Evolutionary conservation across 148 eudicot species (phyloP).

Genomic region (Euryodendron excelsum): DNA sequence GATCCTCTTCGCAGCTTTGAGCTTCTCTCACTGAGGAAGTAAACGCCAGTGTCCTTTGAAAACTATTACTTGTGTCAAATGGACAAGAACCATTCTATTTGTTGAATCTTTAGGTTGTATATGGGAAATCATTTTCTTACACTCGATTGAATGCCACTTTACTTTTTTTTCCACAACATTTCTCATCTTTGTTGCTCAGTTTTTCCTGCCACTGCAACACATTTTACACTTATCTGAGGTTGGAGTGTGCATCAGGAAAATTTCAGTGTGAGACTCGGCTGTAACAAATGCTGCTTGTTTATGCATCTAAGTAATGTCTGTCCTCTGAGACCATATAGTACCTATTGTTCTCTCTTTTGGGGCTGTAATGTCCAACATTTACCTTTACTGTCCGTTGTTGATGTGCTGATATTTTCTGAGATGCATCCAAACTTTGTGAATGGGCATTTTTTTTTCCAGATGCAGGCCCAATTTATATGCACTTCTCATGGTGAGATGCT

Average conservation of each 20-base stretch:
- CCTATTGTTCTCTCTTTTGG: too few species aligned
- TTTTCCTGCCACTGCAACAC: not conserved
- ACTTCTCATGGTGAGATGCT: too few species aligned
- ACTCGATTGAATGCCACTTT: not conserved
- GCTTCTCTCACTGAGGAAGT: slow-evolving; percentile 76
- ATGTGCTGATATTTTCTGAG: too few species aligned
- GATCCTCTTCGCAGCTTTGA: slow-evolving; percentile 90
- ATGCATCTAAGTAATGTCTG: not conserved
- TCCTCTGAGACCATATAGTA: too few species aligned
- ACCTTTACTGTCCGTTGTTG: too few species aligned
- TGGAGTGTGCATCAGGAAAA: not conserved
- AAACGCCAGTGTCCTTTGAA: slow-evolving; percentile 10
- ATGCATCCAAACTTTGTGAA: too few species aligned
- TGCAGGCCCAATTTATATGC: too few species aligned
- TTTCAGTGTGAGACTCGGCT: not conserved
- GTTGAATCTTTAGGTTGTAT: slow-evolving; percentile 7
- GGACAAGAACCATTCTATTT: not conserved
- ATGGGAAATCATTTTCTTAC: slow-evolving; percentile 6
- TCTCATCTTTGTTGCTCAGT: not conserved
- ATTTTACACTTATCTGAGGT: slow-evolving; percentile 23
- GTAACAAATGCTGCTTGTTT: not conserved
- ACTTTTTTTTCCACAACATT: not conserved
- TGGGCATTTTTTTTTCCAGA: too few species aligned
- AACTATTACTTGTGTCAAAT: not conserved
- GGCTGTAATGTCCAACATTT: too few species aligned